phyloP scores from a whole-genome alignment of 495 filamentous ascomycete species.

The Neurospora sp. region DNA sequence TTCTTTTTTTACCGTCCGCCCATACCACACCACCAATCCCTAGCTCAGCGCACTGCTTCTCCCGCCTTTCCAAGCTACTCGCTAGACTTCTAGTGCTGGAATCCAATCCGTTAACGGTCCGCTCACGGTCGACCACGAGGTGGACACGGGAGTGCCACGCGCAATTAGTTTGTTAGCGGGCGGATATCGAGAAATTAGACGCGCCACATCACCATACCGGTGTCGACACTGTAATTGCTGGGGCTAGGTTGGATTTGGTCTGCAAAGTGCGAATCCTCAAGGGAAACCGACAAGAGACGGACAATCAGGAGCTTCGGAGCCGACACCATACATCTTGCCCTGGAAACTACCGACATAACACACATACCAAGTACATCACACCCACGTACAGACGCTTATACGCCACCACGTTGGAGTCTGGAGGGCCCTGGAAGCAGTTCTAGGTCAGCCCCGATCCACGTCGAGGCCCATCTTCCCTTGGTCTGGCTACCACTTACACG shows the following conservation, averaged over 20 bases:
- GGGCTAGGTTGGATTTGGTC: not conserved
- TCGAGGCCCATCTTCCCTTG: not conserved
- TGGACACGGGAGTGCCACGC: not conserved
- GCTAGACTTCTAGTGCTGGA: not conserved
- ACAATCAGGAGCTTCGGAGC: not conserved
- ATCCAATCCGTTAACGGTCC: not conserved
- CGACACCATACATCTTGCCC: not conserved
- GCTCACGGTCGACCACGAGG: not conserved
- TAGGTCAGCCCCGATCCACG: not conserved
- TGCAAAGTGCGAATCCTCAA: not conserved
- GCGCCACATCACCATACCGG: not conserved
- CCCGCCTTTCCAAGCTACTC: not conserved
- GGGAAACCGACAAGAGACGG: not conserved
- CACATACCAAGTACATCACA: not conserved
- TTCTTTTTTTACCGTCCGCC: not conserved
- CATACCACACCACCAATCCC: not conserved
- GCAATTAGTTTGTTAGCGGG: not conserved
- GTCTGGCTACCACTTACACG: not conserved
- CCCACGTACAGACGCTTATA: not conserved
- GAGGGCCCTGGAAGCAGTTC: not conserved
- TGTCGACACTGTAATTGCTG: not conserved
- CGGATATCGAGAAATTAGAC: not conserved
- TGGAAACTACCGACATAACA: not conserved
- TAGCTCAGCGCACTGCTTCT: not conserved
- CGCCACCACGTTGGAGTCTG: not conserved